Conservation (phyloP, 768 basidiomycete genomes). For the Fistulinella prunicolor region DNA sequence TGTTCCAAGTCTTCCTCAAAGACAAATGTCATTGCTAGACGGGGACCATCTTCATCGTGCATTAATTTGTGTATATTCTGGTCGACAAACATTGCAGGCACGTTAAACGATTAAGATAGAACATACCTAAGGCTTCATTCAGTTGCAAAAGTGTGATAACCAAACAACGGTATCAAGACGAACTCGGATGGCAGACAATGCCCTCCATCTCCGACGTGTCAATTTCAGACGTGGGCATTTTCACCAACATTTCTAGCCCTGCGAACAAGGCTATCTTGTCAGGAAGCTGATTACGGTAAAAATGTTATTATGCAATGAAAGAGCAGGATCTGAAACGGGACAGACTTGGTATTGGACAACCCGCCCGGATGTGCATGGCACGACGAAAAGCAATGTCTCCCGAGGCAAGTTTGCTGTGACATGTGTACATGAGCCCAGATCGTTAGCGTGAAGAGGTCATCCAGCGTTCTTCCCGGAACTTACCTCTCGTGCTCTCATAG, state of each 20-base stretch:
- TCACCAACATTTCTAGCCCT: constrained; percentile 31
- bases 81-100: too few species aligned
- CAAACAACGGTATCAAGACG: neutral
- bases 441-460: neutral
- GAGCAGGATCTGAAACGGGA: neutral
- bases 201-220: constrained; percentile 9
- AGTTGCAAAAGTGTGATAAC: neutral
- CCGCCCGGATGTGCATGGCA: constrained; percentile 74
- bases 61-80: too few species aligned
- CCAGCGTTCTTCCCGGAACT: neutral
- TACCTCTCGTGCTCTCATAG: constrained; percentile 10
- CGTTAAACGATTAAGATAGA: too few species aligned
- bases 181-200: neutral
- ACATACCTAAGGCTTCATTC: neutral
- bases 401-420: neutral
- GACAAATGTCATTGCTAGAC: too few species aligned
- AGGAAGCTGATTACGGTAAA: constrained; percentile 31
- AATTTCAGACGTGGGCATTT: constrained; percentile 13
- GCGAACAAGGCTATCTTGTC: constrained; percentile 46
- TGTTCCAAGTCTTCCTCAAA: too few species aligned
- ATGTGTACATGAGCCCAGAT: neutral
- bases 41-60: too few species aligned
- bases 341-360: constrained; percentile 71
- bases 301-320: neutral
- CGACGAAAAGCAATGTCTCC: constrained; percentile 73